phyloP scores from a whole-genome alignment of 306 rosid species.

The Lupinus albus region DNA sequence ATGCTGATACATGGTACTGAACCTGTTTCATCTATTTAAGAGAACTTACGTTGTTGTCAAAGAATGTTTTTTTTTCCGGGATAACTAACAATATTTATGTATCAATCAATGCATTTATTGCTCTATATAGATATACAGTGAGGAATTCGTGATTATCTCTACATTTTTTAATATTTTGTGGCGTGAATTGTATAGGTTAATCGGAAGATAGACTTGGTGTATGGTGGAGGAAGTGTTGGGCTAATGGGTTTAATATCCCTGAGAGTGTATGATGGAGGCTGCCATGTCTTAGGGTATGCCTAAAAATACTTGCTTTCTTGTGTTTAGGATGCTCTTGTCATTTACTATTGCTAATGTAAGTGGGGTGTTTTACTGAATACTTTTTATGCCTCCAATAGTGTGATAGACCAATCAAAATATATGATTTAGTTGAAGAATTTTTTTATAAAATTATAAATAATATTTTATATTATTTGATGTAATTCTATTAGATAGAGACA shows the following conservation, averaged over 20 bases:
- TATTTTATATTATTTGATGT: no score
- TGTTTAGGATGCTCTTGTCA: slow-evolving; percentile 13
- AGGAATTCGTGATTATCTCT: slow-evolving; percentile 8
- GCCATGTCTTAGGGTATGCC: slow-evolving; percentile 84
- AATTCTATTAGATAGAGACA: no score
- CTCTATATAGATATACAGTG: not conserved
- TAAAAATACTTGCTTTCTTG: slow-evolving; percentile 32
- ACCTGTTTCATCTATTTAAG: slow-evolving; percentile 26
- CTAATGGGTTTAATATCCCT: slow-evolving; percentile 89
- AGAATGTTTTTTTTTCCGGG: not conserved
- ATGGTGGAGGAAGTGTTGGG: slow-evolving; percentile 93
- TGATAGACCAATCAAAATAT: no score
- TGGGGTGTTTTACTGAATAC: no score
- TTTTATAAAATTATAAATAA: no score
- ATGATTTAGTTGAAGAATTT: no score
- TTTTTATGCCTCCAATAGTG: no score
- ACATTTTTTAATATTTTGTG: slow-evolving; percentile 14
- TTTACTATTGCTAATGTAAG: slow-evolving; percentile 9
- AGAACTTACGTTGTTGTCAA: slow-evolving; percentile 9
- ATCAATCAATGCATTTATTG: slow-evolving; percentile 27
- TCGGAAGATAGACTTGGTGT: slow-evolving; percentile 84
- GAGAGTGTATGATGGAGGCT: slow-evolving; percentile 84
- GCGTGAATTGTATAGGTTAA: slow-evolving; percentile 63
- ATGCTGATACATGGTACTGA: slow-evolving; percentile 20
- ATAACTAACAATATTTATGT: not conserved